Evolutionary conservation across 768 basidiomycete species (phyloP).

Genomic region (Suillus variegatus): DNA sequence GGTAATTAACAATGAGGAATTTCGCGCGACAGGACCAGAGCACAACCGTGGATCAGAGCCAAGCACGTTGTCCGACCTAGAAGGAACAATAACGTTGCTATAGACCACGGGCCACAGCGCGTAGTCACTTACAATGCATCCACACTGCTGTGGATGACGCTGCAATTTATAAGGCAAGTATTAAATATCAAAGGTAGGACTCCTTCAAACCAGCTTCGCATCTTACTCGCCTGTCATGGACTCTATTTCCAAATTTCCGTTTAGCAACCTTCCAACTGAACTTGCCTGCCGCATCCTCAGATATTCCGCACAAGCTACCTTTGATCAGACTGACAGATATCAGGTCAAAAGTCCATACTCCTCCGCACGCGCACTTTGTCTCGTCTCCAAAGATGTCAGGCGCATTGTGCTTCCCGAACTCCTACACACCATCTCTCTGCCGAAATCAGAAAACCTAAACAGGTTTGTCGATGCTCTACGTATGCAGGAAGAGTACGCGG

Average conservation of each 20-base stretch:
- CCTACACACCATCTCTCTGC: conserved; percentile 39
- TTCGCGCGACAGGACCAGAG: too few species aligned
- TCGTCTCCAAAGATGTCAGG: conserved; percentile 35
- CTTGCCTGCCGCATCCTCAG: conserved; percentile 37
- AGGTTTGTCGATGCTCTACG: conserved; percentile 36
- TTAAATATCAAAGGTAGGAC: not conserved
- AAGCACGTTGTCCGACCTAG: not conserved
- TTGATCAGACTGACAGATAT: conserved; percentile 3
- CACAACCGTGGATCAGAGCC: not conserved
- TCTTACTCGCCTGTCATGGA: not conserved
- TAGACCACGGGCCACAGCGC: not conserved
- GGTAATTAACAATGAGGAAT: not conserved
- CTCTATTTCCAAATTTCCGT: conserved; percentile 9
- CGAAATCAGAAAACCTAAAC: not conserved
- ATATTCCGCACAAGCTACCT: conserved; percentile 29
- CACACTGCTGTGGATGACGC: not conserved
- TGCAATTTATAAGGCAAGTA: not conserved
- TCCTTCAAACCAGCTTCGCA: not conserved
- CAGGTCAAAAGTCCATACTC: conserved; percentile 12
- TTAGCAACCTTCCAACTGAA: conserved; percentile 36
- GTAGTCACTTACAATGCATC: conserved; percentile 3
- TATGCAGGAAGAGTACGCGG: conserved; percentile 21
- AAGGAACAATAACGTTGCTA: not conserved
- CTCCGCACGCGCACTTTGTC: conserved; percentile 33
- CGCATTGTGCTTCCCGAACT: conserved; percentile 39